phyloP scores from a whole-genome alignment of 2,329 filamentous ascomycete species.

The Talaromyces sp. region DNA sequence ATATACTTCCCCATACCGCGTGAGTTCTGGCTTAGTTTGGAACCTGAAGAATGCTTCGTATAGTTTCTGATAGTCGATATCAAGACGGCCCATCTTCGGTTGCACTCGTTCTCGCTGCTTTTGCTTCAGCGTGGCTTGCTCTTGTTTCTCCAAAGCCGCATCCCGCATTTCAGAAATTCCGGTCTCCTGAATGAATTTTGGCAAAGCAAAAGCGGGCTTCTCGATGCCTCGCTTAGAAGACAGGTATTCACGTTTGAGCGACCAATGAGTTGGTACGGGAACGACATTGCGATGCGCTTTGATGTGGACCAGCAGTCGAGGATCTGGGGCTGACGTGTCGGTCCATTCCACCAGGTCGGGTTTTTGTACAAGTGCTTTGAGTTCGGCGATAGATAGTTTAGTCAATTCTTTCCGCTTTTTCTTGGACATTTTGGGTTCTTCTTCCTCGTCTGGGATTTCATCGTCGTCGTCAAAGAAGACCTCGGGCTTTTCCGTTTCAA shows the following conservation, averaged over 20 bases:
- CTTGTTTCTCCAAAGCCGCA: constrained; percentile 91
- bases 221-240: constrained; percentile 97
- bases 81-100: constrained; percentile 93
- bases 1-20: constrained; percentile 96
- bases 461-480: constrained; percentile 80
- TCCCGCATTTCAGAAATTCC: constrained; percentile 98
- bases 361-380: constrained; percentile 86
- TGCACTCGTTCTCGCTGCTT: constrained; percentile 92
- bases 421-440: constrained; percentile 75
- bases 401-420: constrained; percentile 90
- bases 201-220: constrained; percentile 86
- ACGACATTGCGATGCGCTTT: constrained; percentile 95
- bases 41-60: constrained; percentile 99
- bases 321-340: constrained; percentile 86
- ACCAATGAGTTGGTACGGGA: constrained; percentile 91
- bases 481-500: constrained; percentile 75
- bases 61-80: constrained; percentile 97
- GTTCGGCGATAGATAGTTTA: constrained; percentile 89
- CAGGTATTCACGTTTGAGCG: constrained; percentile 91
- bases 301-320: constrained; percentile 84
- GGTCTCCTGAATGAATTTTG: constrained; percentile 95
- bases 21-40: constrained; percentile 91
- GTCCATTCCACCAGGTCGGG: constrained; percentile 98
- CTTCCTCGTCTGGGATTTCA: constrained; percentile 76
- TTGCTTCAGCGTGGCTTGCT: constrained; percentile 85